Percentiles rank a stretch among this genome's conserved stretches.
These are phyloP conservation scores for Candida tibetensis DNA, from an alignment of 805 yeast species.

Conservation along the genomic window DNA sequence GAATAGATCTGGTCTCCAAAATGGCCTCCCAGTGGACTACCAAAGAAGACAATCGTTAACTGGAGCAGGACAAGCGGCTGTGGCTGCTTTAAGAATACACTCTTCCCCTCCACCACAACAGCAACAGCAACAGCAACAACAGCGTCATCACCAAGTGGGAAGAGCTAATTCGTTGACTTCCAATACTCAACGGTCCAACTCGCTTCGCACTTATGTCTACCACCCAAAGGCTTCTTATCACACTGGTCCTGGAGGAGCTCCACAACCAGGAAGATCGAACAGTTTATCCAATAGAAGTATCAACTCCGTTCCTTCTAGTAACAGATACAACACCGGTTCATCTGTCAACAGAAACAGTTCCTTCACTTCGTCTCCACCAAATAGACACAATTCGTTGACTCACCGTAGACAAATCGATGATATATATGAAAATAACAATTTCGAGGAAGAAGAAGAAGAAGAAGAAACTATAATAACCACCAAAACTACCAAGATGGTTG, in stretches of 20 bases:
- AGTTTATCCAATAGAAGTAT: constrained; percentile 2
- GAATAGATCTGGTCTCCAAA: constrained; percentile 2
- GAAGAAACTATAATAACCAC: constrained; percentile 34
- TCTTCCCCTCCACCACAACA: constrained; percentile 6
- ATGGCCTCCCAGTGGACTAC: constrained; percentile 21
- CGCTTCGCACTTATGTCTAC: constrained; percentile 35
- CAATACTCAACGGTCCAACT: constrained; percentile 23
- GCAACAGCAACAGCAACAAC: constrained; percentile 4
- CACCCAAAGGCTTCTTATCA: constrained; percentile 38
- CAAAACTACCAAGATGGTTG: constrained; percentile 41
- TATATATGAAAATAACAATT: constrained; percentile 1
- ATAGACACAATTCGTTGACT: neutral
- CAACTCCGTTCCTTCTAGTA: constrained; percentile 1
- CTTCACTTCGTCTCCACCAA: constrained; percentile 11
- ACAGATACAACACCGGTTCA: constrained; percentile 4
- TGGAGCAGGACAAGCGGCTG: constrained; percentile 41
- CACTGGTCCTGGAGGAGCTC: constrained; percentile 24
- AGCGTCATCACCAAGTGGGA: constrained; percentile 4
- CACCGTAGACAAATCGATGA: too few relatives aligned
- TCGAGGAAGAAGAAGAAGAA: constrained; percentile 16
- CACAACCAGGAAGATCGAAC: constrained; percentile 1
- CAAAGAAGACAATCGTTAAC: constrained; percentile 23
- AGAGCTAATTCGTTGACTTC: constrained; percentile 23
- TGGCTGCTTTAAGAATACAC: constrained; percentile 39
- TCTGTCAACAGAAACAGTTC: constrained; percentile 19